Base-by-base conservation (phyloP, 352 stramenopile genomes). In the Pythium oligandrum region DNA sequence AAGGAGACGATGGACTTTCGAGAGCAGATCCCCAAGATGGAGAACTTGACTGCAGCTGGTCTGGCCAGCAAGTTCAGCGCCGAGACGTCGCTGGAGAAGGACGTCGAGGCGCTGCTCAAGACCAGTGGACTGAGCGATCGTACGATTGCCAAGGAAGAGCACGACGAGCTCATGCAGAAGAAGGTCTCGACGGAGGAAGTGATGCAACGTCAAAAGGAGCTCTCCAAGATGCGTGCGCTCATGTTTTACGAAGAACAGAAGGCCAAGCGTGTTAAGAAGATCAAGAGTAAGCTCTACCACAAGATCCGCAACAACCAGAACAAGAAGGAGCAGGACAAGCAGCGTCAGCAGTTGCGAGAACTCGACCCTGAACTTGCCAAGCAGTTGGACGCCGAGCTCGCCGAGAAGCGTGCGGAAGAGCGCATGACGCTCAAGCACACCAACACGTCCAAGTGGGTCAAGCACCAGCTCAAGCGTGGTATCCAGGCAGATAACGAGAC, bases 241-340 rank as follows among this genome's bases (percentile, higher is more conserved):
- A 86, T 99, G 65, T 99, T 99, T 59, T 99, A 99, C 71, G 90
- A 99, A 44, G 96, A 99, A 73, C 91, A 98, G 71, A 99, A 99
- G 67, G 70, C 90, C 47, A 90, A 97, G 63, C 94, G 97, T 35
- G 95, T 99, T 33, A 99, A 99, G 76, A 99, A 99, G 75, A 99
- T 99, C 67, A 99, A 99, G 75, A 98, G 90, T 36, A 99, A 99
- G 65, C 92, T 98, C 35, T 99, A 98, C 80, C 90, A 97, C 62
- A 97, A 98, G 66, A 98, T 99, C 62, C 83, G 93, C 48, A 99
- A 99, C 69, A 87, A 90, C 50, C 86, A 98, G 60, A 71, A 90
- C 67, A 85, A 86, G 55, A 84, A 90, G 54, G 64, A 87, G 7
- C 78, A 93, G 55, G 86, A 97, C 33, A 91, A 90, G 42, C 91